Evolutionary conservation across 176 grass and related monocot genomes (phyloP).

Genomic region (Urochloa ruziziensis): DNA sequence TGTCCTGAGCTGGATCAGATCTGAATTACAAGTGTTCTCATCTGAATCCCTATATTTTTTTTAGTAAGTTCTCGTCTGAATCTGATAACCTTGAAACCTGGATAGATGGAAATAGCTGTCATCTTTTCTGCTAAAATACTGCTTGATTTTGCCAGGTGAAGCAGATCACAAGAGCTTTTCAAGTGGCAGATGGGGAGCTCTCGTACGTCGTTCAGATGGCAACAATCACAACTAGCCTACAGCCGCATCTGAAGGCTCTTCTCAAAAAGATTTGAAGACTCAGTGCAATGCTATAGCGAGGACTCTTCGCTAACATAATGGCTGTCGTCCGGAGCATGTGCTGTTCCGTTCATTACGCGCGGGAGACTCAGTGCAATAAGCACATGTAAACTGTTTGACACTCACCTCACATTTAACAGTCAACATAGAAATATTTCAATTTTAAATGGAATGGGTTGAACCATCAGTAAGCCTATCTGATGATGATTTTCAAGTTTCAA

Average conservation of each 20-base stretch:
- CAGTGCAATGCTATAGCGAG: not conserved
- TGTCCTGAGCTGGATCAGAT: not conserved
- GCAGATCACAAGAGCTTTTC: conserved; percentile 71
- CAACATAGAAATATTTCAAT: not conserved
- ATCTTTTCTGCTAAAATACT: not conserved
- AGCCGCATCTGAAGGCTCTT: conserved; percentile 71
- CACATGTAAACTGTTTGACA: not conserved
- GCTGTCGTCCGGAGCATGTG: not conserved
- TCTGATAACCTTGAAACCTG: not conserved
- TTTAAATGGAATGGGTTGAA: not conserved
- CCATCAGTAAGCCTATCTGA: no score
- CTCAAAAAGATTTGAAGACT: conserved; percentile 58
- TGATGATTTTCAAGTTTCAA: no score
- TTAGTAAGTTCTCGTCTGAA: not conserved
- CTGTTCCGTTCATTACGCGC: not conserved
- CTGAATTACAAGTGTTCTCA: not conserved
- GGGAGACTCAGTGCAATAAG: not conserved
- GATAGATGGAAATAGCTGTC: not conserved
- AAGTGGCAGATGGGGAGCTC: conserved; percentile 49
- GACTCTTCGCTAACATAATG: not conserved
- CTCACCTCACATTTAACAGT: not conserved
- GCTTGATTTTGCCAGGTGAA: conserved; percentile 57
- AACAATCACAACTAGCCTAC: conserved; percentile 49
- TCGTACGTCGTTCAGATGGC: conserved; percentile 81
- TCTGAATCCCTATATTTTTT: no score